phyloP scores from a whole-genome alignment of 2,329 filamentous ascomycete species.

The Colletotrichum chlorophyti region DNA sequence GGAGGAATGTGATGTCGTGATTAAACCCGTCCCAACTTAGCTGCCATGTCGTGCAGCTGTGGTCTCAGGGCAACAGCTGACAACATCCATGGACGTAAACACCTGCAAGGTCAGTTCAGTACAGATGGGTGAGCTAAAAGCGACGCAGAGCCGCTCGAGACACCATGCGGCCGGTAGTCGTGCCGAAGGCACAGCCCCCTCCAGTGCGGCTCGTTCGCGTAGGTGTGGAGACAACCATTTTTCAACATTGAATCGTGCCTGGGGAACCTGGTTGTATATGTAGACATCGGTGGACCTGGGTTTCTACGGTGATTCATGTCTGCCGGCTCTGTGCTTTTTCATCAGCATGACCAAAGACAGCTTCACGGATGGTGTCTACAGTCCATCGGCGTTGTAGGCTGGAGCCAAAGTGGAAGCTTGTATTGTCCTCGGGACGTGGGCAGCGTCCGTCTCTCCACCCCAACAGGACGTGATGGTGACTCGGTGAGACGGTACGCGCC shows the following conservation, averaged over 20 bases:
- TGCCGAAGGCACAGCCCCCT: constrained; percentile 6
- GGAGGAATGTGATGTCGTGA: no score
- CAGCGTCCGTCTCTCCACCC: no score
- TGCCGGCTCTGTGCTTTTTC: no score
- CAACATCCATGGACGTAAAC: neutral
- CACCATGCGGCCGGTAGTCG: neutral
- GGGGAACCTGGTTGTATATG: constrained; percentile 7
- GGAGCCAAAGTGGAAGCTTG: neutral
- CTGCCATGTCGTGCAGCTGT: constrained; percentile 22
- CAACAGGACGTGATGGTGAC: no score
- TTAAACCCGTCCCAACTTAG: no score
- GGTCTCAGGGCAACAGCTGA: constrained; percentile 19
- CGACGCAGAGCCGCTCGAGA: constrained; percentile 17
- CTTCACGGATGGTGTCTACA: neutral
- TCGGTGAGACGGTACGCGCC: no score
- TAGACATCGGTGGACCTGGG: neutral
- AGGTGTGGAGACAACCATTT: neutral
- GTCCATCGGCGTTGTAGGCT: constrained; percentile 1
- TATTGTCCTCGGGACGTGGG: neutral
- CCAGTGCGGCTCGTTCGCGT: constrained; percentile 13
- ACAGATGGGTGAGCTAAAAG: constrained; percentile 20
- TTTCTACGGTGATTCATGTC: no score
- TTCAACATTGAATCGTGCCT: neutral
- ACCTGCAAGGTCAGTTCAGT: constrained; percentile 6
- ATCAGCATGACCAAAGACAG: neutral